phyloP scores from a whole-genome alignment of 2,329 filamentous ascomycete genomes.

The Diplodia scrobiculata region DNA sequence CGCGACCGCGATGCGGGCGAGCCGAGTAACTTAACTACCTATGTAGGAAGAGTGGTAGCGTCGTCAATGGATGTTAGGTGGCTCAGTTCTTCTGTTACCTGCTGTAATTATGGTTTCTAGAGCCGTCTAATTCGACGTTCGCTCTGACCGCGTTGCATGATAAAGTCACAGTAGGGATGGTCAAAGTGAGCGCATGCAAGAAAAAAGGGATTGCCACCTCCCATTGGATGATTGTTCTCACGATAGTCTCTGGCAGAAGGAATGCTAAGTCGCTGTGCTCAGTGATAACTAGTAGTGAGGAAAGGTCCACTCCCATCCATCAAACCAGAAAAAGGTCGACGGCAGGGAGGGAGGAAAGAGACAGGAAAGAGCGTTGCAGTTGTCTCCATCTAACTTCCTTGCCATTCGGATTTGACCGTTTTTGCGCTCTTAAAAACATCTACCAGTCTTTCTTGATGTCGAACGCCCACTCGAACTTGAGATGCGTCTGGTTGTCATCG shows the following conservation, averaged over 20 bases:
- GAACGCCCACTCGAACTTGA: conserved; percentile 94
- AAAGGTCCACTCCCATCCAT: conserved; percentile 5
- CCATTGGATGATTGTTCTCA: conserved; percentile 11
- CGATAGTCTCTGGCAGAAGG: conserved; percentile 12
- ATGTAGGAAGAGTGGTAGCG: too few species aligned
- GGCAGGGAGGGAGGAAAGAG: not conserved
- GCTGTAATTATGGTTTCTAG: too few species aligned
- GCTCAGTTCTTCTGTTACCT: too few species aligned
- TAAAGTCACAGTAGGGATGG: not conserved
- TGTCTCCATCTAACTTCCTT: not conserved
- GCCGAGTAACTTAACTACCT: too few species aligned
- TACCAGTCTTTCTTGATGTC: conserved; percentile 97
- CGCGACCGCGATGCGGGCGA: too few species aligned
- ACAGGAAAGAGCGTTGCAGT: conserved; percentile 15
- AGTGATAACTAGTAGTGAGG: conserved; percentile 21
- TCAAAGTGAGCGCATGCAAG: not conserved
- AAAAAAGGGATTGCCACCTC: not conserved
- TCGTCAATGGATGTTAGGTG: too few species aligned
- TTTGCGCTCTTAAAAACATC: conserved; percentile 19
- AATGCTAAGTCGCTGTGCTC: conserved; percentile 12
- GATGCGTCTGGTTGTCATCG: conserved; percentile 87
- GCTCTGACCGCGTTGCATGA: not conserved
- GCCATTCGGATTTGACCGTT: not conserved
- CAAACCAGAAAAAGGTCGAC: conserved; percentile 3
- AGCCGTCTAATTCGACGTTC: not conserved